Evolutionary conservation across 2,329 filamentous ascomycete species (phyloP), one percentile per base, ranked within the genome.

Genomic region (Raffaelea arxii): DNA sequence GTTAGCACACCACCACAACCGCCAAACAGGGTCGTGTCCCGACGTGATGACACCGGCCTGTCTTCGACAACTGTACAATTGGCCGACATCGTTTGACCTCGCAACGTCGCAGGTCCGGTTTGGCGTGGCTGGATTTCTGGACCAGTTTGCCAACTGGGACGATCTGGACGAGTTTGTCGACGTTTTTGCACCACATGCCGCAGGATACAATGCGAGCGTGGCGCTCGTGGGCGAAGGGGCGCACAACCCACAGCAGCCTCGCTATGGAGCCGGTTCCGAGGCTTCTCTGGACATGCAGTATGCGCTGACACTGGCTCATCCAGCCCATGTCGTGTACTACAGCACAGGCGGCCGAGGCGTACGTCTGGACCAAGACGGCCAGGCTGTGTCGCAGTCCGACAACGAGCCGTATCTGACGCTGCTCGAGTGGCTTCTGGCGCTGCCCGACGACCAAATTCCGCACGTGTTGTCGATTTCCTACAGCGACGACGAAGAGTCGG

Each of bases 391-490:
- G 2, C 51, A 11, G 2, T 32, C 52, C 43, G 58, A 67, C 49
- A 80, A 80, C 55, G 77, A 80, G 58, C 77, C 77, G 0, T 80
- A 75, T 51, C 59, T 80, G 4, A 68, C 72, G 32, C 72, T 75
- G 52, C 61, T 79, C 14, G 63, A 75, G 46, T 67, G 71, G 49
- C 59, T 80, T 7, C 62, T 79, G 2, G 58, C 53, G 21, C 63
- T 67, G 49, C 56, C 62, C 1, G 67, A 72, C 41, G 57, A 62
- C 14, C 58, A 68, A 19, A 55, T 78, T 12, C 77, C 78, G 1
- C 74, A 76, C 44, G 71, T 80, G 2, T 65, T 81, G 12, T 73
- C 72, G 41, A 69, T 77, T 19, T 77, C 74, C 14, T 81, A 80
- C 55, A 73, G 69, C 14, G 76, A 80, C 53, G 71, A 78, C 51